Evolutionary conservation across 2,329 filamentous ascomycete species (phyloP).

Genomic region (Lasiodiplodia sp.): DNA sequence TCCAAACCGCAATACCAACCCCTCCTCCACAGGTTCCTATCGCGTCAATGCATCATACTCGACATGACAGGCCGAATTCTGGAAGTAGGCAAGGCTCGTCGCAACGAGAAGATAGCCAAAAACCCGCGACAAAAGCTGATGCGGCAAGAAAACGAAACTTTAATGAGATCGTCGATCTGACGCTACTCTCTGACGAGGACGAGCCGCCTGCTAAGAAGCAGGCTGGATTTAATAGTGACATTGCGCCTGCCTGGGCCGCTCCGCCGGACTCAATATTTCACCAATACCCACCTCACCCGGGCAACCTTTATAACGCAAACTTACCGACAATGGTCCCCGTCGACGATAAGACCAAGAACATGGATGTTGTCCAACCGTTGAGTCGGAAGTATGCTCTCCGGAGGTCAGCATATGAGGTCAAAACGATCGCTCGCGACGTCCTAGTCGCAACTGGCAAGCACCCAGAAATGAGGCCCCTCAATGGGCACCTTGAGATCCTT

Average conservation of each 20-base stretch:
- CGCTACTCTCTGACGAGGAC: constrained; percentile 56
- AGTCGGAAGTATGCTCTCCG: constrained; percentile 55
- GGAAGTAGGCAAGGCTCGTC: constrained; percentile 33
- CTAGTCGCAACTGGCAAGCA: constrained; percentile 68
- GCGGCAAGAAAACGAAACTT: constrained; percentile 63
- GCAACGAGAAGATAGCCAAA: constrained; percentile 22
- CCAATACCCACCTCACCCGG: not conserved
- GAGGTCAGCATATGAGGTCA: constrained; percentile 64
- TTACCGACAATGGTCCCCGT: constrained; percentile 29
- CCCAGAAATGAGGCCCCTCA: constrained; percentile 65
- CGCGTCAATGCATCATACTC: constrained; percentile 42
- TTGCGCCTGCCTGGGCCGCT: constrained; percentile 18
- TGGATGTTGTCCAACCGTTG: constrained; percentile 53
- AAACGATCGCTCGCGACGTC: constrained; percentile 69
- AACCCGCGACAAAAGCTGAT: constrained; percentile 59
- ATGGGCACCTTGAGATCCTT: constrained; percentile 63
- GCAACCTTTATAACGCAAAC: not conserved
- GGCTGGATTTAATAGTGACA: not conserved
- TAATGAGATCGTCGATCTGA: constrained; percentile 62
- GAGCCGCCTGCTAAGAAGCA: constrained; percentile 46
- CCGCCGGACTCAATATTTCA: not conserved
- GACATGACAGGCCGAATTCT: constrained; percentile 38
- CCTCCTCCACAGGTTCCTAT: constrained; percentile 37
- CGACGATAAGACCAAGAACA: constrained; percentile 31
- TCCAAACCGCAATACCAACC: constrained; percentile 27